These are phyloP conservation scores for Schizosaccharomyces osmophilus DNA, from an alignment of 805 yeast genomes.

Conservation along the genomic window DNA sequence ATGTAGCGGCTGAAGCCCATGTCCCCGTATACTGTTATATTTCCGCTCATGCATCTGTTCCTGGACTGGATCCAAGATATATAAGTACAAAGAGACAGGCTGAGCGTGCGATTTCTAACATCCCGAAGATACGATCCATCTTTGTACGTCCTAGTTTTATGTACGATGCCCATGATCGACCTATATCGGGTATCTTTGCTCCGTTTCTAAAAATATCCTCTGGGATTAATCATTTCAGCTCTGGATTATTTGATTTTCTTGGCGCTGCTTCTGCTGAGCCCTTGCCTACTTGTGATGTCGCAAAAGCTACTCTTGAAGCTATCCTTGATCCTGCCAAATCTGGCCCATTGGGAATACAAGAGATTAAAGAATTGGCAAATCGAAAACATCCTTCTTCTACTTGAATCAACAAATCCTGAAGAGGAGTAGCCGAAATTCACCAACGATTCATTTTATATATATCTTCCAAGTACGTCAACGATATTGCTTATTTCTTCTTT, in stretches of 20 bases:
- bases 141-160: conserved; percentile 2
- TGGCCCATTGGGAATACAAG: background rate
- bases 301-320: background rate
- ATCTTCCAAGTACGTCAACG: too few species aligned
- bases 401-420: background rate
- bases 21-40: background rate
- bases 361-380: background rate
- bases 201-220: background rate
- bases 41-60: background rate
- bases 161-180: background rate
- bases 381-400: background rate
- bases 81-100: conserved; percentile 1
- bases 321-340: background rate
- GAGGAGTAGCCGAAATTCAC: too few species aligned
- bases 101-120: background rate
- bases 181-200: background rate
- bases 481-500: too few species aligned
- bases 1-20: background rate
- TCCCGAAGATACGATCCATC: background rate
- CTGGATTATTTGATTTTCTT: background rate
- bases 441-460: too few species aligned
- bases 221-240: background rate
- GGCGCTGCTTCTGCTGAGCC: background rate
- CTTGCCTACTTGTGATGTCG: background rate
- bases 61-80: background rate